These are phyloP conservation scores for Rhododendron simsii DNA, from an alignment of 148 eudicot species.

Conservation along the genomic window DNA sequence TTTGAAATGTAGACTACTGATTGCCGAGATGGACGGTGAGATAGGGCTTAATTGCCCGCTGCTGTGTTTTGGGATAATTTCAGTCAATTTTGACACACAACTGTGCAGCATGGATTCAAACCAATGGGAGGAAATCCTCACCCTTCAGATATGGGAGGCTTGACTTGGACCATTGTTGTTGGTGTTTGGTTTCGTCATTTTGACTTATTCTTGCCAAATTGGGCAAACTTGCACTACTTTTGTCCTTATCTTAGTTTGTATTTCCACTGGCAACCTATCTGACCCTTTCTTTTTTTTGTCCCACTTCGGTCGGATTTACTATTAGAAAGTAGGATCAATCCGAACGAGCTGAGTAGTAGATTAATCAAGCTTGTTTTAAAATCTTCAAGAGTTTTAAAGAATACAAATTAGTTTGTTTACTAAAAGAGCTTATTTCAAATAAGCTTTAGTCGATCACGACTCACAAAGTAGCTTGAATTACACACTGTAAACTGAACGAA, in stretches of 20 bases:
- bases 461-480: too few species aligned
- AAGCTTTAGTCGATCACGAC: neutral
- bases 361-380: too few species aligned
- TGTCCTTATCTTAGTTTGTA: too few species aligned
- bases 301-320: neutral
- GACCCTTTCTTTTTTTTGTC: neutral
- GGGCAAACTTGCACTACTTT: neutral
- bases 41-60: too few species aligned
- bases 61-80: too few species aligned
- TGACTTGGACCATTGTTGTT: neutral
- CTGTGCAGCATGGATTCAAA: neutral
- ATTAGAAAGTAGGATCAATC: too few species aligned
- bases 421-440: neutral
- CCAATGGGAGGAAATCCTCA: neutral
- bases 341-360: too few species aligned
- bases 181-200: neutral
- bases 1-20: too few species aligned
- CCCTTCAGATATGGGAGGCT: neutral
- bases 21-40: too few species aligned
- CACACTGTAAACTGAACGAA: neutral
- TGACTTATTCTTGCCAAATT: neutral
- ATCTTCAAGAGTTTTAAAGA: too few species aligned
- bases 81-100: neutral
- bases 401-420: too few species aligned
- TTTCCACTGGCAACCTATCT: neutral